Conservation (phyloP, 2,329 filamentous ascomycete species). For the Fusarium burgessii region DNA sequence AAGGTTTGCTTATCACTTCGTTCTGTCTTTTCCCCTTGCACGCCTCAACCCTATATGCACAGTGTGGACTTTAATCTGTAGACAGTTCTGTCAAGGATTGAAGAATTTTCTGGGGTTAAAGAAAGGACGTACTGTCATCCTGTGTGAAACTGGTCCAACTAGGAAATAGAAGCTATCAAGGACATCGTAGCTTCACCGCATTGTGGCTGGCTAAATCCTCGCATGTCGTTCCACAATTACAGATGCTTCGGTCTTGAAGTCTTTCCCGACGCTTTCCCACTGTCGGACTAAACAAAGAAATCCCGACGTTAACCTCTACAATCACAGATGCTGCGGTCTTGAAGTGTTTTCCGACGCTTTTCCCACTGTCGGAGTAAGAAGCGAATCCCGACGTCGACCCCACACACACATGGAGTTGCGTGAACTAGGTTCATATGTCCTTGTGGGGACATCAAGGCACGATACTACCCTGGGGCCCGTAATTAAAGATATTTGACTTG, state of each 20-base stretch:
- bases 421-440: background rate
- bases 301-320: background rate
- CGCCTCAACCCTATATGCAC: background rate
- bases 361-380: conserved; percentile 1
- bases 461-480: background rate
- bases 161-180: background rate
- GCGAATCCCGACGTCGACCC: background rate
- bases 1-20: too few species aligned
- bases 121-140: background rate
- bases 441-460: background rate
- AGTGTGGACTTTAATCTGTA: background rate
- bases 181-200: background rate
- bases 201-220: background rate
- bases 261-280: background rate
- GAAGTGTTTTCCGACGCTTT: conserved; percentile 2
- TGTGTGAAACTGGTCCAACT: background rate
- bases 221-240: background rate
- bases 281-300: background rate
- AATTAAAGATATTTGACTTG: background rate
- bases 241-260: background rate
- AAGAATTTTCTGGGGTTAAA: background rate
- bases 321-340: background rate
- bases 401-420: too few species aligned
- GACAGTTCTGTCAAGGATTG: background rate
- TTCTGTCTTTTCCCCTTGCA: background rate